A percentile compares a stretch with the other conserved stretches of the same genome.
Conservation (phyloP, 352 stramenopile genomes). For the Phytophthora aleatoria region DNA sequence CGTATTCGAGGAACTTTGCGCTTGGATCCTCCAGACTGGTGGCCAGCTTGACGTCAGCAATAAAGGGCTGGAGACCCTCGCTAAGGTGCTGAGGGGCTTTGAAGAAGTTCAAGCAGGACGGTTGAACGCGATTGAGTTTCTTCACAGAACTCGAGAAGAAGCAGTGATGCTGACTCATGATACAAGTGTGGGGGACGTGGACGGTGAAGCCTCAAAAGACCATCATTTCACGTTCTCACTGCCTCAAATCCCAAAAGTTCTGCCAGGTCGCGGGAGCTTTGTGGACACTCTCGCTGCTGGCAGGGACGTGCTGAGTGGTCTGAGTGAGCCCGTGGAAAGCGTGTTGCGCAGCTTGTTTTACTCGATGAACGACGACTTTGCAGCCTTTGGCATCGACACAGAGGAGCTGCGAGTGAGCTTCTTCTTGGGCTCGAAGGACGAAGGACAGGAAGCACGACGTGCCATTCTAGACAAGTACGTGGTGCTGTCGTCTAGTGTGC, state of each 20-base stretch:
- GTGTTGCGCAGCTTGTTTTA: conserved; percentile 57
- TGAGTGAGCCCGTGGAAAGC: conserved; percentile 47
- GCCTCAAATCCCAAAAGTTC: conserved; percentile 23
- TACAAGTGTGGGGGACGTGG: conserved; percentile 15
- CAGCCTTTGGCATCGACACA: conserved; percentile 77
- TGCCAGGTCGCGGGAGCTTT: conserved; percentile 23
- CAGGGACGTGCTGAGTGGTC: conserved; percentile 36
- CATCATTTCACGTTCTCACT: conserved; percentile 4
- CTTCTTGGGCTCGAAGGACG: conserved; percentile 61
- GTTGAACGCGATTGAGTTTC: conserved; percentile 27
- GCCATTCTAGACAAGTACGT: conserved; percentile 65
- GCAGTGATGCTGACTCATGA: conserved; percentile 44
- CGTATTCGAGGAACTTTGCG: conserved; percentile 30
- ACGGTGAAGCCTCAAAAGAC: conserved; percentile 12
- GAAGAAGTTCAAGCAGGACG: conserved; percentile 45
- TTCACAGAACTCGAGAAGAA: conserved; percentile 53
- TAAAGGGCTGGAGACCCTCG: conserved; percentile 37
- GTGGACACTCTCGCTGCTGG: conserved; percentile 40
- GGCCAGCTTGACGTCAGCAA: conserved; percentile 54
- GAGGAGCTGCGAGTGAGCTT: conserved; percentile 67
- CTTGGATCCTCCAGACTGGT: conserved; percentile 50
- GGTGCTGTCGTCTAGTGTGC: conserved; percentile 8
- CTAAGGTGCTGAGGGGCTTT: conserved; percentile 32
- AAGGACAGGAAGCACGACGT: conserved; percentile 41
- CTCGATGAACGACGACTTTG: conserved; percentile 69